Percentiles rank a stretch among this genome's conserved stretches.
These are phyloP conservation scores for Saccharomyces uvarum DNA, from an alignment of 1,139 yeast species.

Conservation along the genomic window DNA sequence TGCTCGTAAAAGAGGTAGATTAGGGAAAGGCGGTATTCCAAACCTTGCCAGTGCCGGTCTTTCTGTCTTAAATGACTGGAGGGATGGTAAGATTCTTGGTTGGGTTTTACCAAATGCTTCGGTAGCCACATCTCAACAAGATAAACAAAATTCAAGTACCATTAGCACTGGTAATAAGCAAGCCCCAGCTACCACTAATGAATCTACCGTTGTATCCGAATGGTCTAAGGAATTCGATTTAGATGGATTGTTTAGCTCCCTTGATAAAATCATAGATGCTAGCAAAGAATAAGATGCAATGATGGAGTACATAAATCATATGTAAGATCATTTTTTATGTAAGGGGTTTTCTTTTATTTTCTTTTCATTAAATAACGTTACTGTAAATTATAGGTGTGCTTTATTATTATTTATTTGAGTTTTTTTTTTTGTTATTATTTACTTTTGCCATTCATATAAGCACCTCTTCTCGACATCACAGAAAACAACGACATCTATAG, in stretches of 20 bases:
- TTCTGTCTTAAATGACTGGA: constrained; percentile 86
- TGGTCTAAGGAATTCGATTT: constrained; percentile 95
- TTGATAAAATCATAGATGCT: constrained; percentile 28
- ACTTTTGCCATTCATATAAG: constrained; percentile 4
- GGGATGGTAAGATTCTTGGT: constrained; percentile 89
- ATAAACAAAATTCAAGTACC: constrained; percentile 16
- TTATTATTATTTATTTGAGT: neutral
- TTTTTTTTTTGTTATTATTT: neutral
- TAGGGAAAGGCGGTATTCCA: constrained; percentile 90
- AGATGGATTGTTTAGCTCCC: constrained; percentile 57
- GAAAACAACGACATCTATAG: neutral
- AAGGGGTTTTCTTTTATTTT: neutral
- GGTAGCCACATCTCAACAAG: constrained; percentile 33
- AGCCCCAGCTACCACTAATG: constrained; percentile 47
- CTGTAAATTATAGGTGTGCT: constrained; percentile 1
- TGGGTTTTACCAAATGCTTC: constrained; percentile 82
- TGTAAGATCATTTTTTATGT: constrained; percentile 2
- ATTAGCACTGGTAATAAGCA: constrained; percentile 32
- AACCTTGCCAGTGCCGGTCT: constrained; percentile 79
- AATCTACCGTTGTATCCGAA: constrained; percentile 72
- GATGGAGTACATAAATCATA: constrained; percentile 9
- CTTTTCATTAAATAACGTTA: neutral
- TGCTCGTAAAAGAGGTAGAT: constrained; percentile 86
- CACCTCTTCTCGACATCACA: neutral
- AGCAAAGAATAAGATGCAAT: constrained; percentile 17